Evolutionary conservation across 129 eudicot genomes (phyloP).

Genomic region (Escallonia herrerae): DNA sequence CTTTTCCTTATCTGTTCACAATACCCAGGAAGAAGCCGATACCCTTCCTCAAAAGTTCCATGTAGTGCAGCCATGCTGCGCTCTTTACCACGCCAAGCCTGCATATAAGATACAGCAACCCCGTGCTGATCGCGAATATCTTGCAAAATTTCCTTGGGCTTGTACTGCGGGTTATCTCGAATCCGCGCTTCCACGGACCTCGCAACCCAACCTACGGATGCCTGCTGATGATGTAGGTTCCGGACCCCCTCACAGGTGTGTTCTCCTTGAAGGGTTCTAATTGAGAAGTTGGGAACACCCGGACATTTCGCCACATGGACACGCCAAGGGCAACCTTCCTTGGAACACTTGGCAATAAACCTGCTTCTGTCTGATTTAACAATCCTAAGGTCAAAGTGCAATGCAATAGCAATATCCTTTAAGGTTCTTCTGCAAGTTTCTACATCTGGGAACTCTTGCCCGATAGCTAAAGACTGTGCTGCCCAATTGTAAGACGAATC

Average conservation of each 20-base stretch:
- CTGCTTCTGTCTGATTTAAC: constrained; percentile 97
- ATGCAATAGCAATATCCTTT: constrained; percentile 77
- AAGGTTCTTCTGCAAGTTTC: constrained; percentile 83
- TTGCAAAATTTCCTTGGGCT: constrained; percentile 91
- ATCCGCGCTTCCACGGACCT: constrained; percentile 81
- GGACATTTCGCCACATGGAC: constrained; percentile 92
- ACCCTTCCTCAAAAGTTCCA: constrained; percentile 97
- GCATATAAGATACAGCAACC: constrained; percentile 97
- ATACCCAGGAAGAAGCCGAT: constrained; percentile 69
- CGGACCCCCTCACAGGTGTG: constrained; percentile 93
- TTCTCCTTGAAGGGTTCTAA: constrained; percentile 72
- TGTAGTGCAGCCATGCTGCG: constrained; percentile 98
- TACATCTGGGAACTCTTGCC: constrained; percentile 97
- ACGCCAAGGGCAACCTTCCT: constrained; percentile 99
- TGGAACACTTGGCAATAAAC: constrained; percentile 91
- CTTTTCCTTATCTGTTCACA: constrained; percentile 79
- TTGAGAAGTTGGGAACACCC: constrained; percentile 75
- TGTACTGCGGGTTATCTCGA: constrained; percentile 78
- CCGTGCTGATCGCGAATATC: constrained; percentile 94
- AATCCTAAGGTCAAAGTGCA: constrained; percentile 90
- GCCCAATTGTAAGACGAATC: too few relatives aligned
- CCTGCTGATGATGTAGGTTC: constrained; percentile 92
- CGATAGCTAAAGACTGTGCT: constrained; percentile 47
- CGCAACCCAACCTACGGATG: constrained; percentile 98
- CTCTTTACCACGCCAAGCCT: constrained; percentile 99